A percentile compares a stretch with the other conserved stretches of the same genome.
Conservation (phyloP, 805 yeast genomes). For the Candida nemodendra region DNA sequence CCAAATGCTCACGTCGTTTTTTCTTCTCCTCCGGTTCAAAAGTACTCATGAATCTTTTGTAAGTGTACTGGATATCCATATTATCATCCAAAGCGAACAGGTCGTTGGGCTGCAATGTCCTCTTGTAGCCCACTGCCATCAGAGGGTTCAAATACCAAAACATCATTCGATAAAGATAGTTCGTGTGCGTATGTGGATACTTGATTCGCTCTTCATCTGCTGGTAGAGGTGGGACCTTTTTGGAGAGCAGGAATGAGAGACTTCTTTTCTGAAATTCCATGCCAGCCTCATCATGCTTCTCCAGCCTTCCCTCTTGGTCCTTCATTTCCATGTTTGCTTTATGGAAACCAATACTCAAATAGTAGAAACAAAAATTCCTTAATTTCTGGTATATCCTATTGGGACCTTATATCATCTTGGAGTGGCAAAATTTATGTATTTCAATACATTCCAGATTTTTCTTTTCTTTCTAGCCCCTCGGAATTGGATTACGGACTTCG, state of each 20-base stretch:
- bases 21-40: slow-evolving; percentile 34
- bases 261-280: slow-evolving; percentile 41
- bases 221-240: slow-evolving; percentile 51
- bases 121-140: slow-evolving; percentile 64
- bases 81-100: slow-evolving; percentile 46
- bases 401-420: too few species aligned
- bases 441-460: too few species aligned
- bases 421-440: too few species aligned
- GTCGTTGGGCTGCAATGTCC: slow-evolving; percentile 68
- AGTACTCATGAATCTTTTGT: slow-evolving; percentile 34
- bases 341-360: too few species aligned
- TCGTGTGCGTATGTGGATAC: slow-evolving; percentile 47
- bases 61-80: slow-evolving; percentile 42
- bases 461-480: too few species aligned
- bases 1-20: slow-evolving; percentile 28
- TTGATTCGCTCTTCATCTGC: slow-evolving; percentile 46
- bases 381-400: too few species aligned
- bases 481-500: too few species aligned
- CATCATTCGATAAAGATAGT: slow-evolving; percentile 43
- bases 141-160: slow-evolving; percentile 72
- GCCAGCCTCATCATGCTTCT: slow-evolving; percentile 4
- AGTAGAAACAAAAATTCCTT: too few species aligned
- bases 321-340: too few species aligned
- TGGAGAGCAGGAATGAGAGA: slow-evolving; percentile 50
- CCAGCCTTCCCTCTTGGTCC: slow-evolving; percentile 3